These are phyloP conservation scores for Alternaria novae-zelandiae DNA, from an alignment of 2,329 filamentous ascomycete genomes.

Conservation along the genomic window DNA sequence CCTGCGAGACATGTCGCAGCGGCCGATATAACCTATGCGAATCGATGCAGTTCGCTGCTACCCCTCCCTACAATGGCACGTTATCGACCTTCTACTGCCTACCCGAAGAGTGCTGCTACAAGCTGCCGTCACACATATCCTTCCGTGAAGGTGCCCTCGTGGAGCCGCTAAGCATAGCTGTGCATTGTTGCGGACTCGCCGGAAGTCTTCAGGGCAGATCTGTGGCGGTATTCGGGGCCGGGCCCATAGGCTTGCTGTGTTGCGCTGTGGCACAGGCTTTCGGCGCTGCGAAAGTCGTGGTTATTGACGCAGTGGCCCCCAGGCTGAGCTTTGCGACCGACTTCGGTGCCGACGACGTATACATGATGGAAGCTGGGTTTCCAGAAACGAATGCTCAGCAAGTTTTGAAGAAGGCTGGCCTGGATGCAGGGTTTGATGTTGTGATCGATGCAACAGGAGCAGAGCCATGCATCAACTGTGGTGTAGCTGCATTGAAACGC, in stretches of 20 bases:
- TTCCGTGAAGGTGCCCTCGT: constrained; percentile 27
- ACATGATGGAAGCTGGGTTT: background rate
- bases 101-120: constrained; percentile 25
- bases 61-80: background rate
- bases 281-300: background rate
- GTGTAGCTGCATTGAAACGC: constrained; percentile 18
- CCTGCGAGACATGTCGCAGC: background rate
- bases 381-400: background rate
- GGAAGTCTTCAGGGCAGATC: background rate
- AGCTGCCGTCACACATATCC: constrained; percentile 19
- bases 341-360: background rate
- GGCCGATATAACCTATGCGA: background rate
- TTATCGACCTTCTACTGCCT: constrained; percentile 9
- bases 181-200: constrained; percentile 13
- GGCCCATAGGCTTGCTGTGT: background rate
- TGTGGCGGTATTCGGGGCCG: background rate
- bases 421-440: constrained; percentile 10
- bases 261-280: background rate
- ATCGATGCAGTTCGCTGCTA: background rate
- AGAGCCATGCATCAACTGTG: constrained; percentile 25
- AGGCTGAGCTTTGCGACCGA: background rate
- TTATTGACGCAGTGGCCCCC: background rate
- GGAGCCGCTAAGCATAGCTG: constrained; percentile 26
- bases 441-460: constrained; percentile 36
- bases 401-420: background rate